Evolutionary conservation across 345 rosid species (phyloP), one percentile per base, ranked within the genome.

Genomic region (Lepidium sativum): DNA sequence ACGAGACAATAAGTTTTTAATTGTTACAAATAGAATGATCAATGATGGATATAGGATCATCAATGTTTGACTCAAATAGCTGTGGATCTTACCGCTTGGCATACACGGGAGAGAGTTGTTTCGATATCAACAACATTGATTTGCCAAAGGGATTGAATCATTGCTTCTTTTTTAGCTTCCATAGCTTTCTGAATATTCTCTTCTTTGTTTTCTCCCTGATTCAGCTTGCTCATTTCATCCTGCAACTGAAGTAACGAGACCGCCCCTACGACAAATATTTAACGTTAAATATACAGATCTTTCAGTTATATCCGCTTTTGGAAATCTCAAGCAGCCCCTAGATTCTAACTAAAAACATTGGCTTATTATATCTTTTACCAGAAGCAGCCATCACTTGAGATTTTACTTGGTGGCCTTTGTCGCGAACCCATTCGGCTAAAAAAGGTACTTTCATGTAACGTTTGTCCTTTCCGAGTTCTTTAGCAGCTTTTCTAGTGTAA

Each of bases 401-500:
- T 67, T 90, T 94, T 39, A 94, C 80, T 38, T 53, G 75, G 78
- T 94, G 99, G 25, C 99, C 97, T 73, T 90, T 94, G 68, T 86
- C 92, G n/a, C 99, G 83, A 45, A 89, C 99, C 99, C 99, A 94
- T 65, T 94, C 98, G 14, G 97, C 98, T 75, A 92, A 74, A 78
- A 82, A 92, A 7, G 98, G 98, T 25, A 92, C 97, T 75, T 81
- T 89, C 96, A 89, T 87, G 56, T 62, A 84, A 31, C 90, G 81
- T 70, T 55, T 94, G 73, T 90, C 96, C 73, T 84, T 90, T 27
- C 99, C 99, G 16, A 94, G 82, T 79, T 90, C 97, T 70, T 39
- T 90, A 6, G 96, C 80, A 56, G 95, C 96, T 88, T 86, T 82
- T 69, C 99, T 88, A 0, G 87, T 79, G 87, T 94, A 94, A 39